These are phyloP conservation scores for Rhizomucor miehei DNA, from an alignment of 371 early-diverging fungal species.

Conservation along the genomic window DNA sequence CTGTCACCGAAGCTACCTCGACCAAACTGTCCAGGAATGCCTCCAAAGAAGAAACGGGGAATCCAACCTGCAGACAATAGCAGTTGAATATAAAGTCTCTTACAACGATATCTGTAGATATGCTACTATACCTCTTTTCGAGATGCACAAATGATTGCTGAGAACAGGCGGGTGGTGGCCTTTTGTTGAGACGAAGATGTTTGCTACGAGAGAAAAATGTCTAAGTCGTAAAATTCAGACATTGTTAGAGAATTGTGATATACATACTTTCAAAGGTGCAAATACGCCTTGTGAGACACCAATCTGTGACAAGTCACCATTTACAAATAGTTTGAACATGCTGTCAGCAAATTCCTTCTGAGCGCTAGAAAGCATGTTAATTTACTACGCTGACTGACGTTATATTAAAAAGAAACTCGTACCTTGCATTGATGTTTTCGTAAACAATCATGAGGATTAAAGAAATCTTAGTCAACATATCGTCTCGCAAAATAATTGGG, in stretches of 20 bases:
- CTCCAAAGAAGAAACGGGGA: constrained; percentile 52
- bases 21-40: constrained; percentile 48
- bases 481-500: constrained; percentile 24
- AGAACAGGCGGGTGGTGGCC: constrained; percentile 44
- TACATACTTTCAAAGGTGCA: constrained; percentile 20
- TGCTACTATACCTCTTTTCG: constrained; percentile 57
- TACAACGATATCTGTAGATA: too few species aligned
- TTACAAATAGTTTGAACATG: constrained; percentile 45
- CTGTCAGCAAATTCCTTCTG: constrained; percentile 50
- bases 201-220: constrained; percentile 5
- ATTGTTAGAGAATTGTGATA: background rate
- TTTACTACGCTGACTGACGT: background rate
- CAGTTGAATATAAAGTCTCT: too few species aligned
- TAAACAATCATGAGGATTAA: constrained; percentile 47
- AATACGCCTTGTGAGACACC: constrained; percentile 10
- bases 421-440: constrained; percentile 44
- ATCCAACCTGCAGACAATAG: constrained; percentile 27
- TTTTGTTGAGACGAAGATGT: constrained; percentile 41
- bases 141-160: constrained; percentile 53
- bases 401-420: constrained; percentile 8
- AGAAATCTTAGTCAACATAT: constrained; percentile 35
- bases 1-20: constrained; percentile 38
- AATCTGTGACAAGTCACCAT: constrained; percentile 37
- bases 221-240: background rate
- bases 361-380: constrained; percentile 17